phyloP scores from a whole-genome alignment of 495 filamentous ascomycete genomes.

The Penicillium flavigenum region DNA sequence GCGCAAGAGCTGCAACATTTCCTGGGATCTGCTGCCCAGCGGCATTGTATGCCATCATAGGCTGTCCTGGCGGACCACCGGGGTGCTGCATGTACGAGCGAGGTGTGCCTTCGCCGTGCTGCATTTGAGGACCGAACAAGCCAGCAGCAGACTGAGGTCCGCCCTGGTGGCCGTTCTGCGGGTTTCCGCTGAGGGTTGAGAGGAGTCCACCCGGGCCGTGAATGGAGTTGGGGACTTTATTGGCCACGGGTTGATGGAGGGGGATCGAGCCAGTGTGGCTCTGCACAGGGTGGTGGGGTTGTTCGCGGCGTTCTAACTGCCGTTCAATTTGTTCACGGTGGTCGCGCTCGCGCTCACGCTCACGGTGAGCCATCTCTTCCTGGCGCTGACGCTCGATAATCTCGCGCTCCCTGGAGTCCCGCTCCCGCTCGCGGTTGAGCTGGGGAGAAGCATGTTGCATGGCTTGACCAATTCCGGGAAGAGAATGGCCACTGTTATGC shows the following conservation, averaged over 20 bases:
- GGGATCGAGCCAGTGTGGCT: constrained; percentile 81
- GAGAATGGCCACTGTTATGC: constrained; percentile 48
- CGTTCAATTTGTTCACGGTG: constrained; percentile 48
- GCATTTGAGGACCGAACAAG: constrained; percentile 68
- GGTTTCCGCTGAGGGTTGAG: constrained; percentile 64
- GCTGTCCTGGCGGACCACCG: constrained; percentile 53
- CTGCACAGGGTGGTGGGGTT: constrained; percentile 69
- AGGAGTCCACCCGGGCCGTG: constrained; percentile 86
- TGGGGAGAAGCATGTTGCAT: constrained; percentile 55
- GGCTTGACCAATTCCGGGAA: constrained; percentile 53
- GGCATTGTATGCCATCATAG: constrained; percentile 59
- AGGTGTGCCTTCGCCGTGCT: constrained; percentile 56
- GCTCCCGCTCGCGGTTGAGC: constrained; percentile 53
- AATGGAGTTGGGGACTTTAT: constrained; percentile 72
- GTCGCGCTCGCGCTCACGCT: constrained; percentile 58
- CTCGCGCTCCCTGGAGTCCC: constrained; percentile 51
- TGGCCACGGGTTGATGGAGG: constrained; percentile 88
- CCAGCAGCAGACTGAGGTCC: constrained; percentile 66
- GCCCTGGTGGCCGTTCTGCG: constrained; percentile 49
- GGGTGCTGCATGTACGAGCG: constrained; percentile 65
- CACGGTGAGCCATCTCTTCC: constrained; percentile 61
- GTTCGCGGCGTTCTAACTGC: constrained; percentile 51
- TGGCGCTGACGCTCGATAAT: constrained; percentile 51
- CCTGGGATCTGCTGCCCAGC: constrained; percentile 49
- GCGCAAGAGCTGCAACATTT: constrained; percentile 60